Evolutionary conservation across 768 basidiomycete species (phyloP), one percentile per base, ranked within the genome.

Genomic region (Panus rudis): DNA sequence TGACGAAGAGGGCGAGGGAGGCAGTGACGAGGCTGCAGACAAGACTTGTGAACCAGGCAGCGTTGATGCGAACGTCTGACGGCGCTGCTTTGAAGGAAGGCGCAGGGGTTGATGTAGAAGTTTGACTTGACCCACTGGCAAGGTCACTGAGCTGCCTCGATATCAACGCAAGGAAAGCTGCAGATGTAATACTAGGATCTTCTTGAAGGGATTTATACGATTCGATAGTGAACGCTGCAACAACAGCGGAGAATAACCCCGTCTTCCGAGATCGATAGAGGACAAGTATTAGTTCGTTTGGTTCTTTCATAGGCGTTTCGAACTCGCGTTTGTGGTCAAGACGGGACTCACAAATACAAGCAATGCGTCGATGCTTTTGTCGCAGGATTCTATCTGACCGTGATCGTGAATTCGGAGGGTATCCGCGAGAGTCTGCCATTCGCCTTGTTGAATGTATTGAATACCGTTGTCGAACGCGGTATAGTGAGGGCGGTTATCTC

Each of bases 351-450:
- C 55, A 25, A 55, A 53, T 11, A 57, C 50, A 7, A 57, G 48
- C 25, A 53, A 43, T 23, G 53, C 51, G 39, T 57, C 53, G 16
- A 57, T 54, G 31, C 52, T 51, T 20, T 52, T 49, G 25, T 57
- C 54, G 53, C 55, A 54, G 10, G n/a, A n/a, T n/a, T n/a, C n/a
- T n/a, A n/a, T n/a, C n/a, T n/a, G n/a, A n/a, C n/a, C n/a, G n/a
- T n/a, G n/a, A n/a, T n/a, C n/a, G n/a, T n/a, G n/a, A n/a, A n/a
- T n/a, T n/a, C n/a, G n/a, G n/a, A n/a, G n/a, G n/a, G n/a, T n/a
- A n/a, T n/a, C n/a, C n/a, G n/a, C n/a, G n/a, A n/a, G n/a, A n/a
- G n/a, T n/a, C n/a, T n/a, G n/a, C n/a, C n/a, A n/a, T n/a, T n/a
- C n/a, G n/a, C n/a, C n/a, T n/a, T n/a, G n/a, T n/a, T n/a, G n/a